A percentile compares a stretch with the other conserved stretches of the same genome.
Conservation (phyloP, 306 rosid species). For the Carpinus viminea region DNA sequence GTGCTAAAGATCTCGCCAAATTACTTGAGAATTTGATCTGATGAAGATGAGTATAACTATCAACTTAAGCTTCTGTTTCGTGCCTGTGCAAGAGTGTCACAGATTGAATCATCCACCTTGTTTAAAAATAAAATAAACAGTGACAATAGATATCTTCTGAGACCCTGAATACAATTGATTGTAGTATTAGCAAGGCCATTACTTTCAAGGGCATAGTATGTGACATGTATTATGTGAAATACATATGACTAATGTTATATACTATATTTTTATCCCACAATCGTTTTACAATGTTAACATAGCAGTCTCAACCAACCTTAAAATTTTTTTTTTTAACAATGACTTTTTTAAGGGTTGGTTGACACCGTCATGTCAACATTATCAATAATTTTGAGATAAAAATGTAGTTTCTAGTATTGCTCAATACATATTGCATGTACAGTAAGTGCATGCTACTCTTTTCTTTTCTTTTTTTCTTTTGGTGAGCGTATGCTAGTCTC, state of each 20-base stretch:
- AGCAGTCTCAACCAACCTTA: no score
- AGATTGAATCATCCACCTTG: neutral
- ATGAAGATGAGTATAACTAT: neutral
- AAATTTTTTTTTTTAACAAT: no score
- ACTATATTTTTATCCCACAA: no score
- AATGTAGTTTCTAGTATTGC: no score
- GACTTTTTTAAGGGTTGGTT: no score
- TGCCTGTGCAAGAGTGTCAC: neutral
- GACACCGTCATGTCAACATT: no score
- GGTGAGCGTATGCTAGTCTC: conserved; percentile 4
- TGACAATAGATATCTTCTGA: neutral
- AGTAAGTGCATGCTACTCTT: neutral
- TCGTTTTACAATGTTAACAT: no score
- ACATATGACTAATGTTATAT: no score
- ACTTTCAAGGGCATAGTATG: neutral
- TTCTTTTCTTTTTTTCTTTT: neutral
- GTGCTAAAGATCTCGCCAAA: neutral
- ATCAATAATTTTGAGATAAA: no score
- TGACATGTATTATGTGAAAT: neutral
- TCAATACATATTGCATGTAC: neutral
- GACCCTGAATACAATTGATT: neutral
- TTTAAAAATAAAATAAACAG: neutral
- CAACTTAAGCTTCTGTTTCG: neutral
- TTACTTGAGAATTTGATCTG: neutral
- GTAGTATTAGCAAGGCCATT: neutral